Percentiles rank a stretch among this genome's conserved stretches.
phyloP scores from a whole-genome alignment of 768 basidiomycete species.

The Lentinula sp. region DNA sequence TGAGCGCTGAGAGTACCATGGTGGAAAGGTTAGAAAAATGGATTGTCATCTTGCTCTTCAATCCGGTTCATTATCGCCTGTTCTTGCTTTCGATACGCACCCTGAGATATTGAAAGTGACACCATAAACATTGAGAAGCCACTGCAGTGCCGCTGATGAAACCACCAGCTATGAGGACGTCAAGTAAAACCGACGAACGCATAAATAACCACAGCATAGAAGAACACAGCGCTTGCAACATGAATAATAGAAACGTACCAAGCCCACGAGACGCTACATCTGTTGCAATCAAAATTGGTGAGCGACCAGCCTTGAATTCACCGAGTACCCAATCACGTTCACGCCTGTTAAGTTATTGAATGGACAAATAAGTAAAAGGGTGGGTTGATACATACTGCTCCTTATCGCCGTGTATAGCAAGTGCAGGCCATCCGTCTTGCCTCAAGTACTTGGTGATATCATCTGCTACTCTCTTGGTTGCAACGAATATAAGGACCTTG shows the following conservation, averaged over 20 bases:
- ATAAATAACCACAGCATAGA: neutral
- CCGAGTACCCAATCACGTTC: slow-evolving; percentile 99
- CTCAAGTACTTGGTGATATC: slow-evolving; percentile 97
- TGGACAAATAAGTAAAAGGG: neutral
- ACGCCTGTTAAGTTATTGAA: slow-evolving; percentile 41
- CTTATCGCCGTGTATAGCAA: slow-evolving; percentile 99
- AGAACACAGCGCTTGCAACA: slow-evolving; percentile 39
- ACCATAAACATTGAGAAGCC: slow-evolving; percentile 9
- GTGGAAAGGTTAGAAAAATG: slow-evolving; percentile 38
- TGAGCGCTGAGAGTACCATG: slow-evolving; percentile 19
- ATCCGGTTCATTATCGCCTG: slow-evolving; percentile 26
- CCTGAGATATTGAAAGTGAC: slow-evolving; percentile 16
- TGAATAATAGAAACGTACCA: slow-evolving; percentile 66
- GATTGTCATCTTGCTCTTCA: slow-evolving; percentile 20
- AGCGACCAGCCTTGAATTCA: slow-evolving; percentile 98
- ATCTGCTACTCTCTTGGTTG: slow-evolving; percentile 95
- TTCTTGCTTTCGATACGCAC: slow-evolving; percentile 19
- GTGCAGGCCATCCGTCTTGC: slow-evolving; percentile 98
- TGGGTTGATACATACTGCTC: slow-evolving; percentile 67
- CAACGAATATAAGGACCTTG: slow-evolving; percentile 98
- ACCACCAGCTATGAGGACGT: slow-evolving; percentile 6
- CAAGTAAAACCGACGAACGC: neutral
- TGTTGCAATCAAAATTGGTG: slow-evolving; percentile 96
- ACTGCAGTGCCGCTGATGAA: neutral
- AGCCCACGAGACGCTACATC: slow-evolving; percentile 99